Evolutionary conservation across 2,329 filamentous ascomycete genomes (phyloP).

Genomic region (Thelonectria blattea): DNA sequence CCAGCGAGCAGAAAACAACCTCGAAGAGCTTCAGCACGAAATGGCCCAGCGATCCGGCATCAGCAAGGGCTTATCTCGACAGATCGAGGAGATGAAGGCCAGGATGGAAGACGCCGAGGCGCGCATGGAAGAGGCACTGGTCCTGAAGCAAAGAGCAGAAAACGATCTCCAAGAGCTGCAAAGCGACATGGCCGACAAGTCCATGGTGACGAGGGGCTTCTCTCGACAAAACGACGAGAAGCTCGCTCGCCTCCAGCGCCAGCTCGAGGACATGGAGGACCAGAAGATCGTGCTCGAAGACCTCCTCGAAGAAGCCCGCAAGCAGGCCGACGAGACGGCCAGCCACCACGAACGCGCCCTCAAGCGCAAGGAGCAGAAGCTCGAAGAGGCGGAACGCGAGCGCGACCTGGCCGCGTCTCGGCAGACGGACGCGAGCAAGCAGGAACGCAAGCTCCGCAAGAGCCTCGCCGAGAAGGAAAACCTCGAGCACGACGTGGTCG

Average conservation of each 20-base stretch:
- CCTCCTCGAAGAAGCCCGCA: slow-evolving; percentile 61
- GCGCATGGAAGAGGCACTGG: slow-evolving; percentile 56
- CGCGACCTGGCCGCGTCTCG: slow-evolving; percentile 45
- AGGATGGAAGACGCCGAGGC: slow-evolving; percentile 57
- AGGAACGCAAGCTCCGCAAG: slow-evolving; percentile 66
- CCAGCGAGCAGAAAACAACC: slow-evolving; percentile 61
- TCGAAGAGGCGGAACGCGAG: slow-evolving; percentile 58
- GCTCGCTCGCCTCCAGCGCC: slow-evolving; percentile 61
- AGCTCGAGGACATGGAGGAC: slow-evolving; percentile 64
- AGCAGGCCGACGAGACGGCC: slow-evolving; percentile 55
- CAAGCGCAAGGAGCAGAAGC: slow-evolving; percentile 53
- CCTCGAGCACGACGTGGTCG: slow-evolving; percentile 73
- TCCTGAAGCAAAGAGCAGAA: slow-evolving; percentile 63
- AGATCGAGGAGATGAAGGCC: slow-evolving; percentile 69
- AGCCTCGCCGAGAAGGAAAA: slow-evolving; percentile 69
- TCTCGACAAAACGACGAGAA: slow-evolving; percentile 79
- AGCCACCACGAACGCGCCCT: slow-evolving; percentile 52
- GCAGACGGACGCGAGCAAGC: slow-evolving; percentile 53
- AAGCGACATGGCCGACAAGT: slow-evolving; percentile 81
- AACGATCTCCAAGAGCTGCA: slow-evolving; percentile 69
- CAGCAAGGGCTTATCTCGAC: slow-evolving; percentile 75
- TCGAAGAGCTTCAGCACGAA: slow-evolving; percentile 76
- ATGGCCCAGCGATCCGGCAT: slow-evolving; percentile 80
- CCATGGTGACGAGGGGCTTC: slow-evolving; percentile 74
- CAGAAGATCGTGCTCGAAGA: slow-evolving; percentile 64